Conservation (phyloP, 1,139 yeast genomes). For the Sugiyamaella pinicola region DNA sequence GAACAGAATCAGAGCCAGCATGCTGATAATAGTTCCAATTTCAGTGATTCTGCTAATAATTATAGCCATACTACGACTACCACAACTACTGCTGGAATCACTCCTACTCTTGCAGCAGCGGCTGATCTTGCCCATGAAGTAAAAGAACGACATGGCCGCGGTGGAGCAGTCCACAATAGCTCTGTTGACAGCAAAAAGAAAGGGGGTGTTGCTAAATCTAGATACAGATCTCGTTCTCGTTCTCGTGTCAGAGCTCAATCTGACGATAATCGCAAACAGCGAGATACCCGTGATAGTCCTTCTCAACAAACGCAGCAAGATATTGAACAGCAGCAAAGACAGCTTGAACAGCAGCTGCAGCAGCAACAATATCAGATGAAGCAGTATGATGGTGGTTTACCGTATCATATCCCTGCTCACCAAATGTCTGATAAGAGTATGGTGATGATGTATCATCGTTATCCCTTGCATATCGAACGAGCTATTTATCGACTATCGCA, state of each 20-base stretch:
- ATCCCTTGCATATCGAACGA: slow-evolving; percentile 92
- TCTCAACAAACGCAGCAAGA: slow-evolving; percentile 9
- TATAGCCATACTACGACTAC: background rate
- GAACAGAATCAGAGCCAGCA: slow-evolving; percentile 15
- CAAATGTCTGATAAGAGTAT: slow-evolving; percentile 43
- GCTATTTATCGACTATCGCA: slow-evolving; percentile 93
- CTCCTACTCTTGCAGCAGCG: slow-evolving; percentile 24
- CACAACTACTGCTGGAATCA: background rate
- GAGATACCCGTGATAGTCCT: slow-evolving; percentile 5
- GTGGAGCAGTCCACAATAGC: background rate
- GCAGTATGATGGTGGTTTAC: slow-evolving; percentile 39
- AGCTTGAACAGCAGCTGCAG: slow-evolving; percentile 21
- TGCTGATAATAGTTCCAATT: background rate
- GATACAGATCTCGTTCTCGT: slow-evolving; percentile 24
- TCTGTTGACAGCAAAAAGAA: slow-evolving; percentile 1
- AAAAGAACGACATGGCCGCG: slow-evolving; percentile 7
- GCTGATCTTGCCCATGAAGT: slow-evolving; percentile 6
- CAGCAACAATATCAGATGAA: slow-evolving; percentile 28
- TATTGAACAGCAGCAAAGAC: slow-evolving; percentile 20
- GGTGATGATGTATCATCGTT: slow-evolving; percentile 54
- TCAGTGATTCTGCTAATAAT: background rate
- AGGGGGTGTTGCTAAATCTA: slow-evolving; percentile 18
- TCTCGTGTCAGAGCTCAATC: slow-evolving; percentile 6
- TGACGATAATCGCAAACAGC: slow-evolving; percentile 13
- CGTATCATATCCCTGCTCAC: slow-evolving; percentile 45